phyloP scores from a whole-genome alignment of 345 rosid genomes.

The Linum lewisii region DNA sequence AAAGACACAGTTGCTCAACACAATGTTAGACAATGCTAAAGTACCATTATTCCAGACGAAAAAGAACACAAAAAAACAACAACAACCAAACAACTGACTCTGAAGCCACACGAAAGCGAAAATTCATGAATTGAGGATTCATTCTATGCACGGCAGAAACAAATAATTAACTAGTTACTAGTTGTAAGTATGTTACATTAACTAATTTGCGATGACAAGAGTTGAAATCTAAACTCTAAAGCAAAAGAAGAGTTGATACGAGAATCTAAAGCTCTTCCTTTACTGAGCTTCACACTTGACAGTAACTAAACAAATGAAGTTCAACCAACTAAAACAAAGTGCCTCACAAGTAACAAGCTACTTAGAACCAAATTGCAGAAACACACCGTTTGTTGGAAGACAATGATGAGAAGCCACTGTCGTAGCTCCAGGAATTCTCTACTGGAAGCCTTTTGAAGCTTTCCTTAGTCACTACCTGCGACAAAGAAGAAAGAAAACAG shows the following conservation, averaged over 20 bases:
- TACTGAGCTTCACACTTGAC: neutral
- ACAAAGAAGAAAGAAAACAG: neutral
- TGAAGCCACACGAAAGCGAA: neutral
- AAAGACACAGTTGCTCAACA: neutral
- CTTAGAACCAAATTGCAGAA: neutral
- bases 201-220: no score
- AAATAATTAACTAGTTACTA: no score
- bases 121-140: no score
- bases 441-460: conserved; percentile 19
- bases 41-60: neutral
- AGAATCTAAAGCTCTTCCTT: neutral
- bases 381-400: conserved; percentile 25
- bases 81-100: neutral
- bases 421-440: conserved; percentile 15
- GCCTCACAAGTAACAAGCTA: neutral
- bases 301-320: neutral
- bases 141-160: no score
- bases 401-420: conserved; percentile 6
- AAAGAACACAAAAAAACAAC: neutral
- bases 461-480: conserved; percentile 33
- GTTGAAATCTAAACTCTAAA: no score
- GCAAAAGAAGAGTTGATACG: no score
- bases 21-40: neutral
- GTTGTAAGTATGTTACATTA: no score
- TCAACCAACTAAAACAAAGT: neutral